A percentile compares a stretch with the other conserved stretches of the same genome.
These are phyloP conservation scores for Bidens hawaiensis DNA, from an alignment of 140 eudicot genomes.

Conservation along the genomic window DNA sequence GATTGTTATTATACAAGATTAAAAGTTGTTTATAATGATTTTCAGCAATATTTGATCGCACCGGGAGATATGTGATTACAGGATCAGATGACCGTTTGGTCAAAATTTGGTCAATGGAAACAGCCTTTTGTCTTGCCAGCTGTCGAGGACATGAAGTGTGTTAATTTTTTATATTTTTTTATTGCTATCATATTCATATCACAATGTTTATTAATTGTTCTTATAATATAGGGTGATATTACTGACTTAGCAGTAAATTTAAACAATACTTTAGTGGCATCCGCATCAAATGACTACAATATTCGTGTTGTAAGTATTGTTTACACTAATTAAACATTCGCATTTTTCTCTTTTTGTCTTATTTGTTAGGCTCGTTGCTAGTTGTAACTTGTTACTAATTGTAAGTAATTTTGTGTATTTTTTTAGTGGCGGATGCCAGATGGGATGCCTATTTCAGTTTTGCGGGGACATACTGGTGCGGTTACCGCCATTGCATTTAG, in stretches of 20 bases:
- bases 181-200: slow-evolving; percentile 8
- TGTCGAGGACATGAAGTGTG: slow-evolving; percentile 99
- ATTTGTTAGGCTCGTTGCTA: background rate
- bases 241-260: slow-evolving; percentile 93
- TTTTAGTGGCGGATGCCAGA: slow-evolving; percentile 99
- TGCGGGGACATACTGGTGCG: slow-evolving; percentile 85
- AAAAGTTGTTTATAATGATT: slow-evolving; percentile 4
- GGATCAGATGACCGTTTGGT: slow-evolving; percentile 99
- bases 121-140: slow-evolving; percentile 88
- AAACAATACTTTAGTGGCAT: slow-evolving; percentile 83
- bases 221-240: slow-evolving; percentile 76
- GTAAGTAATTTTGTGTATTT: slow-evolving; percentile 9
- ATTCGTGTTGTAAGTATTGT: slow-evolving; percentile 85
- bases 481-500: slow-evolving; percentile 98
- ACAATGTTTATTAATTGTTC: slow-evolving; percentile 7
- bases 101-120: slow-evolving; percentile 99
- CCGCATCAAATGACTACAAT: slow-evolving; percentile 95
- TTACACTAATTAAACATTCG: background rate
- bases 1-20: background rate
- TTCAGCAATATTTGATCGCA: slow-evolving; percentile 90
- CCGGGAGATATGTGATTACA: slow-evolving; percentile 92
- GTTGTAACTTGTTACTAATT: slow-evolving; percentile 4
- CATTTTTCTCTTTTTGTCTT: background rate
- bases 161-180: slow-evolving; percentile 6
- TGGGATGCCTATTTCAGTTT: slow-evolving; percentile 79